phyloP scores from a whole-genome alignment of 768 basidiomycete genomes.

The Xerocomus potaroensis region DNA sequence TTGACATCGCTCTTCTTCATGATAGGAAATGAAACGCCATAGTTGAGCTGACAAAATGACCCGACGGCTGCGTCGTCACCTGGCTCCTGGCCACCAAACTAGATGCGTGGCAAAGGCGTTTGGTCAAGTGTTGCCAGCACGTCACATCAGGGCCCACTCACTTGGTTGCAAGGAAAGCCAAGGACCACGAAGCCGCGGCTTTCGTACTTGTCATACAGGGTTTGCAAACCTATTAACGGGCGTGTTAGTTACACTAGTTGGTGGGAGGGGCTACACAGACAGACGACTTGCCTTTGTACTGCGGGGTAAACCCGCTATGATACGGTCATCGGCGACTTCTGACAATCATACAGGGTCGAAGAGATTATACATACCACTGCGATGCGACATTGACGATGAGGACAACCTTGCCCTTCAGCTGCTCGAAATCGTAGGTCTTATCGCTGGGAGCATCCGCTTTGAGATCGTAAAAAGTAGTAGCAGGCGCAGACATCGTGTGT shows the following conservation, averaged over 20 bases:
- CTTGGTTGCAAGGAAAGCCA: constrained; percentile 92
- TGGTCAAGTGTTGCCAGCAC: background rate
- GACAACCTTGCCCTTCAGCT: constrained; percentile 74
- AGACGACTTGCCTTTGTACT: constrained; percentile 56
- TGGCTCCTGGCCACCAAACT: constrained; percentile 88
- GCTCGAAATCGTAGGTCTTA: constrained; percentile 55
- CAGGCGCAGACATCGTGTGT: constrained; percentile 22
- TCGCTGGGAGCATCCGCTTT: constrained; percentile 59
- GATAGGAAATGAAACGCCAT: constrained; percentile 86
- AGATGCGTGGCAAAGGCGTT: background rate
- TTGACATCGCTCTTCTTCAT: constrained; percentile 95
- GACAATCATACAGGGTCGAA: background rate
- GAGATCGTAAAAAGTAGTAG: constrained; percentile 57
- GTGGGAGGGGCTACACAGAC: background rate
- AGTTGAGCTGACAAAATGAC: constrained; percentile 73
- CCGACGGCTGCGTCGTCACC: constrained; percentile 71
- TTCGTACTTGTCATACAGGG: constrained; percentile 77
- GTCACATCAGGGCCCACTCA: constrained; percentile 22
- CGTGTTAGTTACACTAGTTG: background rate
- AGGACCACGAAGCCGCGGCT: constrained; percentile 71
- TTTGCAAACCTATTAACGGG: constrained; percentile 60
- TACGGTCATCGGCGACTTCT: background rate
- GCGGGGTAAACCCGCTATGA: constrained; percentile 75
- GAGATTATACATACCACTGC: constrained; percentile 42
- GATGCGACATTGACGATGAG: constrained; percentile 78